Conservation (phyloP, 257 asterid genomes). For the Leonotis leonurus region DNA sequence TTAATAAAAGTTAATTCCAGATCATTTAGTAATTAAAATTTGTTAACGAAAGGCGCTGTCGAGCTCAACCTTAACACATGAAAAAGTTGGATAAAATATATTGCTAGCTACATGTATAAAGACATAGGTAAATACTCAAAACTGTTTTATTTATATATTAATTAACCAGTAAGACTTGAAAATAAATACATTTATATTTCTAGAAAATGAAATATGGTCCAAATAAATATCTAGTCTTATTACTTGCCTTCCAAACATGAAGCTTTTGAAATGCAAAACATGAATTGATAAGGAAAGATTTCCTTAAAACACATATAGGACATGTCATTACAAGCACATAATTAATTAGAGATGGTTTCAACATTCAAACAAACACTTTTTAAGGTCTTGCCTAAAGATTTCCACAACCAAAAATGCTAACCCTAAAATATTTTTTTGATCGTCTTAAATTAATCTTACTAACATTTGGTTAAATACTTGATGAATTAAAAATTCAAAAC, state of each 20-base stretch:
- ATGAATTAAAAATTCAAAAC: constrained; percentile 24
- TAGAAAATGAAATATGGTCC: neutral
- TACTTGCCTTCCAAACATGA: neutral
- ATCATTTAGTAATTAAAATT: no score
- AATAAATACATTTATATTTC: neutral
- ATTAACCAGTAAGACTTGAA: no score
- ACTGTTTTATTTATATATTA: no score
- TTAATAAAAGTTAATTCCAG: no score
- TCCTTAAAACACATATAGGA: neutral
- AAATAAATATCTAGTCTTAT: neutral
- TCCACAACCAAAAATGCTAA: neutral
- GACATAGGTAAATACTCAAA: no score
- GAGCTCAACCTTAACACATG: no score
- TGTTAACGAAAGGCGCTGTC: no score
- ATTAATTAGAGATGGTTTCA: constrained; percentile 4
- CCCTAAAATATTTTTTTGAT: constrained; percentile 17
- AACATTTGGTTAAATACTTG: neutral
- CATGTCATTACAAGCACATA: neutral
- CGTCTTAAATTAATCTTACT: constrained; percentile 8
- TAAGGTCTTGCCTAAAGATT: constrained; percentile 10
- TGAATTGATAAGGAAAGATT: neutral
- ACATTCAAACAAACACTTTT: constrained; percentile 19
- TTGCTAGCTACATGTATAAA: no score
- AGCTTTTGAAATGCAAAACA: neutral
- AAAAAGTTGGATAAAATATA: no score